Evolutionary conservation across 805 yeast species (phyloP).

Genomic region (Hanseniaspora taiwanica): DNA sequence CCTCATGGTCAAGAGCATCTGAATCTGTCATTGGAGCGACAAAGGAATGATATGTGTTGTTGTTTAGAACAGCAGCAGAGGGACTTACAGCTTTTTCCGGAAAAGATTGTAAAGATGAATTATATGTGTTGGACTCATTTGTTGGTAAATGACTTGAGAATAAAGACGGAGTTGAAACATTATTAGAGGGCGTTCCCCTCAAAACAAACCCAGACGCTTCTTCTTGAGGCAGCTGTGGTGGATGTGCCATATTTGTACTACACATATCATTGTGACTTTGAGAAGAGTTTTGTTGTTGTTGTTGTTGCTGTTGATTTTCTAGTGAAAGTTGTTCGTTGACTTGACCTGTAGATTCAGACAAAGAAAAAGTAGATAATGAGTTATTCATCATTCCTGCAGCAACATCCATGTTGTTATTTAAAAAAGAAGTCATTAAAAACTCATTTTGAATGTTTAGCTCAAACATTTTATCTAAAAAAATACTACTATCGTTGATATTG

Average conservation of each 20-base stretch:
- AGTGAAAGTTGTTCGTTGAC: not conserved
- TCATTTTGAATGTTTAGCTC: constrained; percentile 6
- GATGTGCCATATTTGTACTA: not conserved
- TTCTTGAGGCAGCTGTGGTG: not conserved
- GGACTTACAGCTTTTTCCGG: too few relatives aligned
- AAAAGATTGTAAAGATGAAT: too few relatives aligned
- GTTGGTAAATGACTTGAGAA: too few relatives aligned
- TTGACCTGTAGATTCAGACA: too few relatives aligned
- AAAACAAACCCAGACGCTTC: not conserved
- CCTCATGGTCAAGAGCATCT: constrained; percentile 5
- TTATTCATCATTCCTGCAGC: not conserved
- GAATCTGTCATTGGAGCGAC: too few relatives aligned
- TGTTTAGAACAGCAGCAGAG: too few relatives aligned
- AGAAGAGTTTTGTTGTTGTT: not conserved
- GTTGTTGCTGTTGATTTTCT: not conserved
- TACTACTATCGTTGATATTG: constrained; percentile 5
- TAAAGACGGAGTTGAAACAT: too few relatives aligned
- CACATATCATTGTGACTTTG: not conserved
- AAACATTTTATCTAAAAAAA: constrained; percentile 5
- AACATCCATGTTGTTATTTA: constrained; percentile 2
- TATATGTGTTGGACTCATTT: too few relatives aligned
- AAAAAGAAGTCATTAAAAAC: constrained; percentile 3
- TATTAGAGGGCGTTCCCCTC: too few relatives aligned
- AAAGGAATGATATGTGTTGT: too few relatives aligned
- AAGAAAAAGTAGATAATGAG: not conserved